These are phyloP conservation scores for Venturia pyrina DNA, from an alignment of 2,329 filamentous ascomycete species.

Conservation along the genomic window DNA sequence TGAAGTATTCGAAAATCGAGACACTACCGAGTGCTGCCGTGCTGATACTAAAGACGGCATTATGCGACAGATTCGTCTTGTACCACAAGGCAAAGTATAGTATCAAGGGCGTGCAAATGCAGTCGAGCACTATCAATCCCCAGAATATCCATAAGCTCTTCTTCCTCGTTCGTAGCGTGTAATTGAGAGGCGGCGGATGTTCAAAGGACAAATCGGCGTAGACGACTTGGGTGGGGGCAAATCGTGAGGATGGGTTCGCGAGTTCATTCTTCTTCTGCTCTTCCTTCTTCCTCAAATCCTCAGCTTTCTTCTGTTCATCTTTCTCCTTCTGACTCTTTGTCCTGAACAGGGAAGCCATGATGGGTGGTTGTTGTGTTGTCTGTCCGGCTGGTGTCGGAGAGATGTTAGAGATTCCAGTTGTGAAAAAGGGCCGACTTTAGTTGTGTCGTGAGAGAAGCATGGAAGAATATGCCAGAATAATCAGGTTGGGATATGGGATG, in stretches of 20 bases:
- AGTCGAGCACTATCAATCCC: constrained; percentile 49
- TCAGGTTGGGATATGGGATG: neutral
- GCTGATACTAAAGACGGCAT: constrained; percentile 44
- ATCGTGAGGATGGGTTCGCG: constrained; percentile 21
- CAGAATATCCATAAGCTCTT: constrained; percentile 49
- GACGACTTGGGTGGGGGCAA: constrained; percentile 30
- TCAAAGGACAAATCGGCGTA: constrained; percentile 31
- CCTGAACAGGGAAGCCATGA: constrained; percentile 1
- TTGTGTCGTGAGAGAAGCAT: neutral
- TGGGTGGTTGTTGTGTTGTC: neutral
- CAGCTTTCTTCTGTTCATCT: constrained; percentile 7
- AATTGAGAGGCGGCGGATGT: constrained; percentile 44
- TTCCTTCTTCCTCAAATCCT: constrained; percentile 9
- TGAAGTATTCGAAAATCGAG: constrained; percentile 44
- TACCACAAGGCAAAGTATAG: constrained; percentile 55
- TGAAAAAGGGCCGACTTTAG: neutral
- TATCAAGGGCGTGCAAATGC: constrained; percentile 46
- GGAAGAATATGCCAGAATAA: neutral
- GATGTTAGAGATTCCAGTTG: neutral
- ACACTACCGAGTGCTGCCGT: constrained; percentile 43
- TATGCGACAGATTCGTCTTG: constrained; percentile 40
- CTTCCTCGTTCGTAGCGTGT: constrained; percentile 44
- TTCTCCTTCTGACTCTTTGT: neutral
- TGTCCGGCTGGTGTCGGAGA: neutral
- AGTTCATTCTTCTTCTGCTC: constrained; percentile 11